phyloP scores from a whole-genome alignment of 2,329 filamentous ascomycete genomes.

The Corynespora cassiicola region DNA sequence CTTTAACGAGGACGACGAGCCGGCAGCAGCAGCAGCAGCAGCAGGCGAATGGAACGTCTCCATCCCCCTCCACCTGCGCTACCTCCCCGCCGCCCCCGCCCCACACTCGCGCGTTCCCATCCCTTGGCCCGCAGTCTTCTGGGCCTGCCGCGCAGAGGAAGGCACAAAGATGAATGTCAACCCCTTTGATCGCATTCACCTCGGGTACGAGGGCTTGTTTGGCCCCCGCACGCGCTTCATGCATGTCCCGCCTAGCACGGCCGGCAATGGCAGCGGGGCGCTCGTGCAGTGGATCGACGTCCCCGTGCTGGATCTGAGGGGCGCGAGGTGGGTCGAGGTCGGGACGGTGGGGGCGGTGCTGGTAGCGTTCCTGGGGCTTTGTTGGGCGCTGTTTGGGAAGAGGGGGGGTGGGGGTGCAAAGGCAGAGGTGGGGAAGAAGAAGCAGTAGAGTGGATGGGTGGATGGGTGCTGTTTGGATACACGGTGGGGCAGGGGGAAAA shows the following conservation, averaged over 20 bases:
- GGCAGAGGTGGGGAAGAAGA: constrained; percentile 20
- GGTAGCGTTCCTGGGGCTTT: constrained; percentile 53
- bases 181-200: constrained; percentile 82
- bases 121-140: constrained; percentile 86
- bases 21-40: constrained; percentile 9
- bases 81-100: constrained; percentile 61
- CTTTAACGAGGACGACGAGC: neutral
- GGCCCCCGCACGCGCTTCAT: constrained; percentile 80
- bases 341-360: constrained; percentile 53
- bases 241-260: constrained; percentile 59
- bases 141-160: constrained; percentile 78
- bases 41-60: constrained; percentile 66
- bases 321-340: constrained; percentile 45
- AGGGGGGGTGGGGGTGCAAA: constrained; percentile 7
- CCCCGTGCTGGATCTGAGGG: constrained; percentile 49
- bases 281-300: constrained; percentile 46
- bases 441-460: constrained; percentile 24
- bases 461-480: constrained; percentile 6
- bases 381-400: constrained; percentile 47
- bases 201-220: constrained; percentile 89
- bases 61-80: constrained; percentile 86
- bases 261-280: constrained; percentile 11
- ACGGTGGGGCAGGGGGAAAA: too few species aligned
- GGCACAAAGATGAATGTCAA: constrained; percentile 74
- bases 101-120: constrained; percentile 56